Percentiles rank a stretch among this genome's conserved stretches.
Conservation (phyloP, 495 filamentous ascomycete genomes). For the Penicillium desertorum region DNA sequence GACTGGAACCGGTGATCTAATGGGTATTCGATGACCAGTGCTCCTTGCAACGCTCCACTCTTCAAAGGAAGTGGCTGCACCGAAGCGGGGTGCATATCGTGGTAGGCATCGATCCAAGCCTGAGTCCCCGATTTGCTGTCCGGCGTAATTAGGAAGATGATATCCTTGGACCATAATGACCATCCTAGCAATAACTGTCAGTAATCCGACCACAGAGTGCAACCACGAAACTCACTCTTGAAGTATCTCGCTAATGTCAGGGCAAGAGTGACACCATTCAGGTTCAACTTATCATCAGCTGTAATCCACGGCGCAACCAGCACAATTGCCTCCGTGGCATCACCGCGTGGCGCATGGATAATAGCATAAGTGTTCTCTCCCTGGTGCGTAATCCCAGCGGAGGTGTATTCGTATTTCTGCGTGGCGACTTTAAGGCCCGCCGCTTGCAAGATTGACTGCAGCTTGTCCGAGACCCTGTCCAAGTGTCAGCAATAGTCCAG, state of each 20-base stretch:
- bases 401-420: conserved; percentile 79
- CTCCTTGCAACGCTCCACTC: conserved; percentile 89
- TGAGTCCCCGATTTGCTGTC: conserved; percentile 90
- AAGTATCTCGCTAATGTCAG: conserved; percentile 91
- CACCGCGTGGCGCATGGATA: conserved; percentile 90
- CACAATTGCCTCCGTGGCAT: conserved; percentile 98
- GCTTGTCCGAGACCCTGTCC: conserved; percentile 61
- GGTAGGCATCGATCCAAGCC: conserved; percentile 97
- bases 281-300: conserved; percentile 73
- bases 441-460: conserved; percentile 71
- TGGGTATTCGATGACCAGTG: conserved; percentile 89
- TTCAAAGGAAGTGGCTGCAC: conserved; percentile 84
- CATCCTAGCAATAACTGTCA: conserved; percentile 58
- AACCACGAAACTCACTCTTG: conserved; percentile 56
- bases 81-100: conserved; percentile 71
- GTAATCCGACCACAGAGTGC: neutral
- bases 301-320: conserved; percentile 88
- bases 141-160: conserved; percentile 84
- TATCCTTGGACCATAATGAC: conserved; percentile 98
- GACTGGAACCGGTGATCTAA: conserved; percentile 79
- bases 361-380: conserved; percentile 95
- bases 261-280: conserved; percentile 80
- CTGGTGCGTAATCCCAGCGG: conserved; percentile 65
- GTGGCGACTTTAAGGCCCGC: conserved; percentile 80
- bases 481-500: conserved; percentile 11